Evolutionary conservation across 495 filamentous ascomycete species (phyloP), one percentile per base, ranked within the genome.

Genomic region (Pseudevernia furfuracea): DNA sequence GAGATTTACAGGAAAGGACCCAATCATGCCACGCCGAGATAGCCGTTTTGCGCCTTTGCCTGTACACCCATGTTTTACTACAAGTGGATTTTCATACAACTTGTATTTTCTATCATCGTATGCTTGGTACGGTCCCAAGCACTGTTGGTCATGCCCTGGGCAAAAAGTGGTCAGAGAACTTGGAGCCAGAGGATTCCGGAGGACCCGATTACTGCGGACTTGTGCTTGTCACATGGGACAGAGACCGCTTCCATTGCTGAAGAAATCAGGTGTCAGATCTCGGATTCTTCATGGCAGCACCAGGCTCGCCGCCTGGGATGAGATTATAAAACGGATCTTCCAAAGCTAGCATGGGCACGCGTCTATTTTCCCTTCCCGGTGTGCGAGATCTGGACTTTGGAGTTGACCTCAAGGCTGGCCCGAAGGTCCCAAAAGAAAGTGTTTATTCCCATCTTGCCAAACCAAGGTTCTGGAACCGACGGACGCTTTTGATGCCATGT

Each of bases 51-150:
- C 30, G 5, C 52, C 7, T 55, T 23, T 49, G 1, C 30, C 19
- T 21, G 30, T 55, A 15, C 6, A 53, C 25, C 11, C 28, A 32
- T 53, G 49, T 53, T 32, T 32, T 5, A 53, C 15, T 21, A 34
- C 15, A 19, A 55, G 30, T 21, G 15, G 9, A 3, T 34, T 55
- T 34, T 7, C 5, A 19, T 55, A 32, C 4, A 21, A 19, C 17
- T 2, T 55, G 28, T 21, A 9, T 34, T 34, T 34, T 21, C 30
- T n/a, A 55, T 55, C 4, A 1, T 34, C 17, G 52, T 7, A 6
- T 34, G 28, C 52, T 55, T 55, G 52, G 52, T 34, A 55, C 52
- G 17, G 52, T 55, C 17, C 48, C 52, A 55, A 34, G 30, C 28
- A n/a, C 30, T 34, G 28, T 10, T 34, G 28, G 30, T n/a, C n/a